Base-by-base conservation (phyloP, 495 filamentous ascomycete genomes). In the Bacidia gigantensis region DNA sequence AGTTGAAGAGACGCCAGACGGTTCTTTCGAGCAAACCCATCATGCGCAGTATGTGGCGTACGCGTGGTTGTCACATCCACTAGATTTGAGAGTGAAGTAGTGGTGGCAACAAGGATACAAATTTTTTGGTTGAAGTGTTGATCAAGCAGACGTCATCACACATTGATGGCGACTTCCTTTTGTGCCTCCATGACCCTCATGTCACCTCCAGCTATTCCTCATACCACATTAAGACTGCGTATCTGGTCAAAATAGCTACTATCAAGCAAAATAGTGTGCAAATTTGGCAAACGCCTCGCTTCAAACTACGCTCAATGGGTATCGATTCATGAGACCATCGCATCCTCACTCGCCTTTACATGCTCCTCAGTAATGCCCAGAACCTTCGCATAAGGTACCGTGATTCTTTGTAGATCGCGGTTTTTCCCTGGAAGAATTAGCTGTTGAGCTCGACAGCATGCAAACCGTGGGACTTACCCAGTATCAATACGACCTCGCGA, bases 351-450 rank as follows among this genome's bases (percentile, higher is more conserved):
- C 25, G 11, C 45, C 7, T 48, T 10, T 23, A 23, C 11, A 29
- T 48, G 45, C 20, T 61, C 65, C 24, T 75, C 72, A 14, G 78
- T 69, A 46, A 83, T 68, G 17, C 78, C 86, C 11, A 93, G 62
- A 17, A 89, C 66, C 45, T 83, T 78, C 18, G 87, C 87, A 59
- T 92, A 95, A 55, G 89, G 88, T n/a, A 93, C 84, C 26, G 86
- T 94, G 35, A 93, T 78, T 5, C 89, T 74, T 63, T 96, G 89
- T 24, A 96, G 73, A 59, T 96, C 89, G 22, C 89, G 83, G 63
- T 87, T 86, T 79, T 96, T 96, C 50, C 89, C 89, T 95, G 53
- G 53, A 45, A 61, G 54, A 9, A 41, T 23, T 38, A 46, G 17
- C 3, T 26, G 5, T 3, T 9, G 0, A 14, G 43, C 11, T 55